Evolutionary conservation across 208 protist genomes (phyloP), one percentile per base, ranked within the genome.

Genomic region (Acanthamoeba pearcei): DNA sequence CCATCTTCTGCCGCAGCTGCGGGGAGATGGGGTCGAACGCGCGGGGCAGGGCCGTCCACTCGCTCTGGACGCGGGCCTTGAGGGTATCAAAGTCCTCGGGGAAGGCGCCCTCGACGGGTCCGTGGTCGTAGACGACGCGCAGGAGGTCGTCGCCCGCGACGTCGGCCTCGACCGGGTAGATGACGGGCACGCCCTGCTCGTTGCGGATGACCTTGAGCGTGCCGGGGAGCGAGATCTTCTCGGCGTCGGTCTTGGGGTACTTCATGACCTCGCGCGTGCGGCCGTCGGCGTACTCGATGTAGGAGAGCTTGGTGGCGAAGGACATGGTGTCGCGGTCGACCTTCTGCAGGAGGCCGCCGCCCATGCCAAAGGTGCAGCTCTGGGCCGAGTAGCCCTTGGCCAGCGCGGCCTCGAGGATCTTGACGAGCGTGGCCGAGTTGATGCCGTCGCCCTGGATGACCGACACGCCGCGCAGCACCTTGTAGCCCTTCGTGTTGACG

Each of bases 391-490:
- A 96, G n/a, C 72, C 49, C 46, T 22, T 68, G 22, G 22, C 90
- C 24, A 95, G 12, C 29, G 92, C 82, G 38, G 83, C 95, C 15
- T 95, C 51, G 27, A 95, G 83, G 51, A 96, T 95, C 29, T 91
- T 51, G 24, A 53, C 27, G 15, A 95, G 24, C 9, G 35, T 92
- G 49, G 46, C 24, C 6, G 64, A 88, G 91, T 92, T 95, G 89
- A 96, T 95, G 38, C 95, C 95, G 49, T 96, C 95, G n/a, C 95
- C 95, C 49, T 96, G 95, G 74, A 96, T 96, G 35, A 96, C 94
- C 13, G 66, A 86, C 27, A 51, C 29, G 13, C 35, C 60, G 35
- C 17, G 8, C 49, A 95, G 60, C 22, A 96, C 95, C 82, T 96
- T 94, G 89, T 92, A 96, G 72, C 95, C 95, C 62, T 96, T 96